These are phyloP conservation scores for Ceratocystiopsis sp. DNA, from an alignment of 2,329 filamentous ascomycete species.

Conservation along the genomic window DNA sequence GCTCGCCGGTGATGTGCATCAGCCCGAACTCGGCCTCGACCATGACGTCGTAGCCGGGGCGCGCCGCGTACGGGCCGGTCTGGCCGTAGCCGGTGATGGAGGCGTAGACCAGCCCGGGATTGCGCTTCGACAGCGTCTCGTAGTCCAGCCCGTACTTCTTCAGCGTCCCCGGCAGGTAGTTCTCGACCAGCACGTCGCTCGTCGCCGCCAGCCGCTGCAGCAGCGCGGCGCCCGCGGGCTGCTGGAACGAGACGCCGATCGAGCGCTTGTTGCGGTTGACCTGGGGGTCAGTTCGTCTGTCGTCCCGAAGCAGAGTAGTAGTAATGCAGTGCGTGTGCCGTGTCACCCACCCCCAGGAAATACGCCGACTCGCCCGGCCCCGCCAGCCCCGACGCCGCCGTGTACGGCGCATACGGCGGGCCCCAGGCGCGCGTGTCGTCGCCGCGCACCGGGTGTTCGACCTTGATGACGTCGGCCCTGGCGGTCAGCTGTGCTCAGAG, in stretches of 20 bases:
- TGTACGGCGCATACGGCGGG: conserved; percentile 76
- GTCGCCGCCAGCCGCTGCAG: conserved; percentile 69
- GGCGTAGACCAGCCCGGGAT: conserved; percentile 78
- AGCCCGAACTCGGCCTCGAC: conserved; percentile 95
- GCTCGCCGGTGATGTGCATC: conserved; percentile 91
- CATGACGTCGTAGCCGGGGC: conserved; percentile 98
- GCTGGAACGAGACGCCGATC: conserved; percentile 76
- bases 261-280: conserved; percentile 97
- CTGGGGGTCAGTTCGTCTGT: conserved; percentile 24
- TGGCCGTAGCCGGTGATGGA: conserved; percentile 97
- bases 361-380: conserved; percentile 89
- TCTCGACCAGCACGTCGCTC: conserved; percentile 89
- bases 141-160: conserved; percentile 90
- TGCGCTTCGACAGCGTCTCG: conserved; percentile 51
- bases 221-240: conserved; percentile 67
- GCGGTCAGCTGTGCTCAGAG: not conserved
- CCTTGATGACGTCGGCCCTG: conserved; percentile 91
- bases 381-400: conserved; percentile 34
- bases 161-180: conserved; percentile 79
- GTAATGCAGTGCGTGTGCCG: not conserved
- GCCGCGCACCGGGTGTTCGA: conserved; percentile 80
- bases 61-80: conserved; percentile 71
- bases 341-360: conserved; percentile 55
- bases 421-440: conserved; percentile 97
- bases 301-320: too few relatives aligned